Evolutionary conservation across 257 asterid genomes (phyloP).

Genomic region (Jaltomata sinuosa): DNA sequence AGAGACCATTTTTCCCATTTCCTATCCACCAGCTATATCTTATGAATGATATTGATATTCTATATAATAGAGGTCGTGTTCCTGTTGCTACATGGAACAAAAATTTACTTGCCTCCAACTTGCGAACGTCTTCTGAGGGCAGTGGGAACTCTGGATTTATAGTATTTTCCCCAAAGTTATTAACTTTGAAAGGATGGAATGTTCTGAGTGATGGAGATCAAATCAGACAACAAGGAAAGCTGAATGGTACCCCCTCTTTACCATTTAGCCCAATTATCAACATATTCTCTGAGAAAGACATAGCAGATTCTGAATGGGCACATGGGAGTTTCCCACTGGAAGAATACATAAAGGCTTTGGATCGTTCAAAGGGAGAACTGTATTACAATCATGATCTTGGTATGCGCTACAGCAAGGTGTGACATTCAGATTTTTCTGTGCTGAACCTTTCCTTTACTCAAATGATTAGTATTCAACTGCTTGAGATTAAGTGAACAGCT

Average conservation of each 20-base stretch:
- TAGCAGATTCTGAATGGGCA: conserved; percentile 68
- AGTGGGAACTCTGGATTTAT: conserved; percentile 74
- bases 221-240: conserved; percentile 20
- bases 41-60: conserved; percentile 49
- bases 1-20: conserved; percentile 83
- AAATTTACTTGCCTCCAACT: conserved; percentile 33
- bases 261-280: conserved; percentile 68
- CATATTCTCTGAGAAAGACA: conserved; percentile 45
- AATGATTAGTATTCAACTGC: neutral
- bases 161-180: conserved; percentile 60
- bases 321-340: conserved; percentile 89
- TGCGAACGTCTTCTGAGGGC: conserved; percentile 32
- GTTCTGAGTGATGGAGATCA: conserved; percentile 33
- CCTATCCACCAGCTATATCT: conserved; percentile 67
- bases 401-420: conserved; percentile 88
- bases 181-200: conserved; percentile 66
- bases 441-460: conserved; percentile 5
- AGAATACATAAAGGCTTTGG: conserved; percentile 78
- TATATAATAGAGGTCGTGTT: conserved; percentile 75
- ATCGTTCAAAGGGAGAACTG: conserved; percentile 74
- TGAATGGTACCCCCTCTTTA: conserved; percentile 27
- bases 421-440: conserved; percentile 18
- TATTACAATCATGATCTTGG: conserved; percentile 87
- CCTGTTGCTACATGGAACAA: conserved; percentile 77
- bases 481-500: neutral